Base-by-base conservation (phyloP, 2,329 filamentous ascomycete species). In the Erysiphe pulchra region DNA sequence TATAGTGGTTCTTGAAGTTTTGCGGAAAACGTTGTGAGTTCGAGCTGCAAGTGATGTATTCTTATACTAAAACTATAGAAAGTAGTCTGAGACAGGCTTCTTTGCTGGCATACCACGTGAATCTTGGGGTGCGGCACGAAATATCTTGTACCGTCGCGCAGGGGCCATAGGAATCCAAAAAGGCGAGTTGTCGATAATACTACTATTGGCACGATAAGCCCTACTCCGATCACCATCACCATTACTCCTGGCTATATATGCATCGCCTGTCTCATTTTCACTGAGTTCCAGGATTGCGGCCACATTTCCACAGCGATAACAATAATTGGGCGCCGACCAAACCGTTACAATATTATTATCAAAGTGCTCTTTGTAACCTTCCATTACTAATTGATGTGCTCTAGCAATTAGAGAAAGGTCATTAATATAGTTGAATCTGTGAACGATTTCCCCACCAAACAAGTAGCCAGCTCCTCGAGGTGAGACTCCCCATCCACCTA, bases 201-300 rank as follows among this genome's bases (percentile, higher is more conserved):
- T 13, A 12, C 7, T 17, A 28, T 41, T 6, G 13, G n/a, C 13
- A 17, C 12, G 24, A 41, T 18, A 41, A 41, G 9, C 10, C 28
- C 24, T 45, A 9, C 28, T 12, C 28, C 16, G 28, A 18, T 65
- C 67, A 37, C 75, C 70, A 48, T 62, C 61, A 4, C 57, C 64
- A 33, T 60, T 59, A 44, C 56, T 59, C 34, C 58, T 50, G 12
- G 50, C 39, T 20, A 59, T 48, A 6, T 57, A 51, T 1, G 60
- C 58, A 47, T 86, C 81, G 8, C 82, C 81, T 53, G 77, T 77
- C 57, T 78, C 73, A 41, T 28, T 17, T 66, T 98, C 90, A 54
- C 95, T 90, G 63, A 98, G 95, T 65, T 95, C 90, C 90, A 98
- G 95, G 62, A 98, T 95, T n/a, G 90, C 90, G 47, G 90, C 90